Evolutionary conservation across 495 filamentous ascomycete species (phyloP).

Genomic region (Penicillium ochrochloron): DNA sequence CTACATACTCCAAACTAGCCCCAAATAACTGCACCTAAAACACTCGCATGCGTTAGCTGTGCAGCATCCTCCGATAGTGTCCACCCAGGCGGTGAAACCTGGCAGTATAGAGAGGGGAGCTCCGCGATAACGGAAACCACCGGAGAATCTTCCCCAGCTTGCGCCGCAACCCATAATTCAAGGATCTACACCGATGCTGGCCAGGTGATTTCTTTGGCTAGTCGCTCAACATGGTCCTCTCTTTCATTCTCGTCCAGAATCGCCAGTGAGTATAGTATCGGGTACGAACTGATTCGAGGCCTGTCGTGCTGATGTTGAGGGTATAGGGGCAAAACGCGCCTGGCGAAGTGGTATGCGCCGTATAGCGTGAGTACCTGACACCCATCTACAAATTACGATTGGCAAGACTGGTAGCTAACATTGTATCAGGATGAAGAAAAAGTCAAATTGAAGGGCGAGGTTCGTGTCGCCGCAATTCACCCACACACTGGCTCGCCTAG

Average conservation of each 20-base stretch:
- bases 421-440: slow-evolving; percentile 80
- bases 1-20: background rate
- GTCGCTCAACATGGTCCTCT: slow-evolving; percentile 70
- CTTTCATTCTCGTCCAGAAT: slow-evolving; percentile 96
- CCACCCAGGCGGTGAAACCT: slow-evolving; percentile 30
- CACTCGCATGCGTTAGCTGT: background rate
- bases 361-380: slow-evolving; percentile 71
- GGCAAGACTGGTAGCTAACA: slow-evolving; percentile 12
- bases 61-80: background rate
- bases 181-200: slow-evolving; percentile 29
- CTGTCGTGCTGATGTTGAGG: slow-evolving; percentile 27
- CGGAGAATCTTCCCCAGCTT: slow-evolving; percentile 32
- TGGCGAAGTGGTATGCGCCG: slow-evolving; percentile 98
- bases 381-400: no score
- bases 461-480: slow-evolving; percentile 31
- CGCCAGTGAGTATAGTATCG: slow-evolving; percentile 78
- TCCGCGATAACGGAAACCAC: slow-evolving; percentile 32
- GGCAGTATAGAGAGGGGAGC: slow-evolving; percentile 44
- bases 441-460: slow-evolving; percentile 92
- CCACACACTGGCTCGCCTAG: background rate
- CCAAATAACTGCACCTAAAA: background rate
- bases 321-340: slow-evolving; percentile 91
- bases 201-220: slow-evolving; percentile 23
- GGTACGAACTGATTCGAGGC: background rate
- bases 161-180: slow-evolving; percentile 18